A percentile compares a stretch with the other conserved stretches of the same genome.
Conservation (phyloP, 306 rosid genomes). For the Gastrolobium bilobum region DNA sequence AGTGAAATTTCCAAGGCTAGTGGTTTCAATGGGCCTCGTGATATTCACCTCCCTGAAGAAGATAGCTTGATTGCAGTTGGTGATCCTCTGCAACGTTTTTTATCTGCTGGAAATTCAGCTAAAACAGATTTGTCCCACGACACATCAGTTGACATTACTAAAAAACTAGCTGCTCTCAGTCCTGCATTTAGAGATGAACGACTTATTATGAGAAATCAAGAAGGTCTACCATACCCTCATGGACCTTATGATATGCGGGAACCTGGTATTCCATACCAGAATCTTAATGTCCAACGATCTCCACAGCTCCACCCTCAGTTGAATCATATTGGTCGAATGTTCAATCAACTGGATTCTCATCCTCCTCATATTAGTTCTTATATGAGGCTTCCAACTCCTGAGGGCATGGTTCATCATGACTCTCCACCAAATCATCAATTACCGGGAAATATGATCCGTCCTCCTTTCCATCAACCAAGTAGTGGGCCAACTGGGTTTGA, state of each 20-base stretch:
- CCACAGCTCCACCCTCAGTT: constrained; percentile 73
- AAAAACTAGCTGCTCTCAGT: constrained; percentile 70
- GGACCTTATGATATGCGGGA: constrained; percentile 78
- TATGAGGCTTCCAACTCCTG: constrained; percentile 69
- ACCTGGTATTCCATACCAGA: constrained; percentile 69
- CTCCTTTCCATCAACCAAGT: constrained; percentile 76
- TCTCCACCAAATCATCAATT: constrained; percentile 73
- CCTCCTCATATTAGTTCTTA: constrained; percentile 68
- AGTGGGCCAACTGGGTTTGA: constrained; percentile 70
- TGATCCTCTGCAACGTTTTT: constrained; percentile 67
- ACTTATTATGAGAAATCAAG: constrained; percentile 69
- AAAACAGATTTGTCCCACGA: constrained; percentile 67
- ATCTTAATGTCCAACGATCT: constrained; percentile 66
- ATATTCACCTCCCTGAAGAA: constrained; percentile 78
- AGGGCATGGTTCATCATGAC: constrained; percentile 67
- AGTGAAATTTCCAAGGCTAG: constrained; percentile 62
- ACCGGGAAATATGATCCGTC: constrained; percentile 74
- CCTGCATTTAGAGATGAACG: constrained; percentile 73
- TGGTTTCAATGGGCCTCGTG: constrained; percentile 65
- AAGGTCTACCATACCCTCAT: constrained; percentile 65
- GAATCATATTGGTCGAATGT: constrained; percentile 66
- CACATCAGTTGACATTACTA: constrained; percentile 65
- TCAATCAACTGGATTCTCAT: constrained; percentile 76
- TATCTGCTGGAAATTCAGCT: constrained; percentile 64
- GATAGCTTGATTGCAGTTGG: constrained; percentile 70